phyloP scores from a whole-genome alignment of 2,329 filamentous ascomycete genomes.

The Fusarium piperis region DNA sequence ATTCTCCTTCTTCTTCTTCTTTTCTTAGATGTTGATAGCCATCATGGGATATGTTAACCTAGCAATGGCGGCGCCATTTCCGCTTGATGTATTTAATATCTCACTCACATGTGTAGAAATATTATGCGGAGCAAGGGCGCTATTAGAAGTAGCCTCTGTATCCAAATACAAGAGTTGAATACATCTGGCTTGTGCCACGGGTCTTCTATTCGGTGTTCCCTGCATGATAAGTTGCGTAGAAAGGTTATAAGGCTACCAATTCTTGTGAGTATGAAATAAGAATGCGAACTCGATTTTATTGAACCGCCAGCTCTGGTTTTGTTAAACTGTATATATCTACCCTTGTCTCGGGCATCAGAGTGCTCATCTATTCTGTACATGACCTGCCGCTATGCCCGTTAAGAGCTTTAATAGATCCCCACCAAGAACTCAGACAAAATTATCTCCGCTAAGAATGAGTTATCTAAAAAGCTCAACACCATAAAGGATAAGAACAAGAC shows the following conservation, averaged over 20 bases:
- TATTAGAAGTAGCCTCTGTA: no score
- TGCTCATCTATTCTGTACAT: constrained; percentile 51
- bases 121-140: background rate
- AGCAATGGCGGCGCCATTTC: background rate
- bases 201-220: no score
- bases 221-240: no score
- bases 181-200: no score
- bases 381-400: constrained; percentile 47
- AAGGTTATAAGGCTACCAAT: no score
- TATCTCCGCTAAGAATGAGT: constrained; percentile 24
- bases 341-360: constrained; percentile 52
- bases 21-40: accelerated
- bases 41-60: background rate
- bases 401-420: constrained; percentile 44
- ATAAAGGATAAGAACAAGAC: constrained; percentile 18
- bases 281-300: no score
- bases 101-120: background rate
- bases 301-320: constrained; percentile 66
- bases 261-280: no score
- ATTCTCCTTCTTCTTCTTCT: no score
- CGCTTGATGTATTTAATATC: background rate
- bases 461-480: no score
- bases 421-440: constrained; percentile 32
- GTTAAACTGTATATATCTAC: constrained; percentile 66
- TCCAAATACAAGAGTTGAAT: no score